Evolutionary conservation across 2,329 filamentous ascomycete genomes (phyloP).

Genomic region (Lasiodiplodia theobromae): DNA sequence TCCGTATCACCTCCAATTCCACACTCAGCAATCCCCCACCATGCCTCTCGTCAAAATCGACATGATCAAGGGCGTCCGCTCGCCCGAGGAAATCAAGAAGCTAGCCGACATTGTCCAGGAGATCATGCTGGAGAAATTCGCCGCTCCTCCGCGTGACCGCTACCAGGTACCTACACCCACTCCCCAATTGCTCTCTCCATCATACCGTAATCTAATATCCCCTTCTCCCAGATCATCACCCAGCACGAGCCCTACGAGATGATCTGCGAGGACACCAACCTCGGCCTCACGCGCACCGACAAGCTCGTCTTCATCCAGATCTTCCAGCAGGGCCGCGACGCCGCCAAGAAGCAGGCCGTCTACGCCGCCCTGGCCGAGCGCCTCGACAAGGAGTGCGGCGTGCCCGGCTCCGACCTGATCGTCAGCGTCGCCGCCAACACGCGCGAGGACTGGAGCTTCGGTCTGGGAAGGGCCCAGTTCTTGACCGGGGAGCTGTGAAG

Average conservation of each 20-base stretch:
- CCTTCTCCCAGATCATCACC: conserved; percentile 37
- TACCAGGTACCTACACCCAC: conserved; percentile 35
- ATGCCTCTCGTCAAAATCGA: conserved; percentile 45
- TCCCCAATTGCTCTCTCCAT: no score
- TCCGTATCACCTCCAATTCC: not conserved
- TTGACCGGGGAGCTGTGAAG: conserved; percentile 35
- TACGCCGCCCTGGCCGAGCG: conserved; percentile 37
- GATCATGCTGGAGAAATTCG: conserved; percentile 39
- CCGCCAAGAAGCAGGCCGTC: conserved; percentile 37
- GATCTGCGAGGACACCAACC: conserved; percentile 43
- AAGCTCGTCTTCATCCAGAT: conserved; percentile 43
- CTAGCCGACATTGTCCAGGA: conserved; percentile 41
- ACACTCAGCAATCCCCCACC: not conserved
- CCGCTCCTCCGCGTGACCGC: conserved; percentile 39
- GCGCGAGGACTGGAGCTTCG: conserved; percentile 45
- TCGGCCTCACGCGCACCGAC: conserved; percentile 37
- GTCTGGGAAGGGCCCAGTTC: conserved; percentile 41
- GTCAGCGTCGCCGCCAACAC: conserved; percentile 37
- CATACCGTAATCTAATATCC: no score
- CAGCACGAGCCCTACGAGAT: conserved; percentile 43
- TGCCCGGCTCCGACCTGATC: conserved; percentile 40
- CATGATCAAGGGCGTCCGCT: conserved; percentile 37
- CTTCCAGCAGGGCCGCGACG: conserved; percentile 42
- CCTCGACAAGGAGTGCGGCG: conserved; percentile 35
- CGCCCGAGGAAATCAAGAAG: conserved; percentile 38